Evolutionary conservation across 495 filamentous ascomycete genomes (phyloP), one percentile per base, ranked within the genome.

Genomic region (Daldinia bambusicola): DNA sequence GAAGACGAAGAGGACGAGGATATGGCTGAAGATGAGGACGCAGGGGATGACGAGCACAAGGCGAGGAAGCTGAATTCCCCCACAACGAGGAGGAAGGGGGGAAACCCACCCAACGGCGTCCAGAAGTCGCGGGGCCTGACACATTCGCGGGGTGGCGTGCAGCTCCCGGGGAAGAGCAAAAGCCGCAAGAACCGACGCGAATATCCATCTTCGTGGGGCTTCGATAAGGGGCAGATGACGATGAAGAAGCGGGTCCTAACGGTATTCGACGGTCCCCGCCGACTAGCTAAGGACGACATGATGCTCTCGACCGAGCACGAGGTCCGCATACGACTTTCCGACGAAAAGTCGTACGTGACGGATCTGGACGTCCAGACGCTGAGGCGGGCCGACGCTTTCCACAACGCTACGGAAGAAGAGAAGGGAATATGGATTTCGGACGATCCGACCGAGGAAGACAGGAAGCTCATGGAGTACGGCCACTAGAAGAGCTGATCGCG

Each of bases 241-340:
- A 96, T 94, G 84, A 98, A 95, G 87, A 97, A 98, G 89, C 91
- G 96, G 18, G 94, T 97, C 13, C 82, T 98, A 64, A 92, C 92
- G 70, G 93, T 97, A 16, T 99, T 96, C 69, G 94, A 98, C 74
- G 96, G 96, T 2, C 87, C 85, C 12, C 87, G 94, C 59, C 88
- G 94, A 7, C 85, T 99, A 65, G 95, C 91, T 86, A 98, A 98
- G 83, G 96, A 99, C 78, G 96, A 98, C 83, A 97, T 98, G 95
- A 95, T 97, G 93, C 90, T 99, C 43, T 92, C 93, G 74, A 92
- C 91, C 26, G 93, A 97, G 71, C 95, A 94, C 72, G 96, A 99
- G 80, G 93, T 98, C 57, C 93, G 94, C 71, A 80, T 97, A 76
- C 88, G 86, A 79, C 88, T 97, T 18, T 85, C 84, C 31, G 87